phyloP scores from a whole-genome alignment of 805 yeast genomes.

The Priceomyces medius region DNA sequence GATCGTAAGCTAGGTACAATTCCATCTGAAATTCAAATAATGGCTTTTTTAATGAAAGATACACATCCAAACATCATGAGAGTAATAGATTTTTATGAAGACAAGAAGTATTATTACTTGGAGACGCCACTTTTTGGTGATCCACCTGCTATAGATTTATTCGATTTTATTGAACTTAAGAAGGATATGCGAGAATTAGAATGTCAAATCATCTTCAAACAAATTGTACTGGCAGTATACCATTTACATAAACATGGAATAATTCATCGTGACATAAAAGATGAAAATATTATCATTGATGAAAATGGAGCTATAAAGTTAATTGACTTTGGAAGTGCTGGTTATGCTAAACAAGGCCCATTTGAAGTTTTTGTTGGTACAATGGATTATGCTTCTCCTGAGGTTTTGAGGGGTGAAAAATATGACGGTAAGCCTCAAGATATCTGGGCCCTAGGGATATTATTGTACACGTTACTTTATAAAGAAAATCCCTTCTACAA shows the following conservation, averaged over 20 bases:
- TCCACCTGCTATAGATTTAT: slow-evolving; percentile 89
- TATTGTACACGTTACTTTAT: slow-evolving; percentile 84
- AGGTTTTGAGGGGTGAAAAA: slow-evolving; percentile 82
- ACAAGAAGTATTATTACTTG: slow-evolving; percentile 81
- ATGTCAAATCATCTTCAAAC: slow-evolving; percentile 74
- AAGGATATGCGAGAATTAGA: slow-evolving; percentile 78
- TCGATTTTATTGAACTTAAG: slow-evolving; percentile 86
- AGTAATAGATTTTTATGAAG: slow-evolving; percentile 90
- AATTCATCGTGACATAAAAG: slow-evolving; percentile 92
- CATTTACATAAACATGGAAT: slow-evolving; percentile 85
- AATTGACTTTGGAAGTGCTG: slow-evolving; percentile 95
- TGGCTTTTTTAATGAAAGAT: slow-evolving; percentile 71
- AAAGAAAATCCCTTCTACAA: slow-evolving; percentile 95
- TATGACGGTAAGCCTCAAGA: slow-evolving; percentile 95
- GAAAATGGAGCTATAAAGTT: slow-evolving; percentile 75
- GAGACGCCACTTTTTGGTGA: slow-evolving; percentile 89
- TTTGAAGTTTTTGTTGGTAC: slow-evolving; percentile 98
- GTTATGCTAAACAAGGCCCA: slow-evolving; percentile 86
- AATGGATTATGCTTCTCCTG: slow-evolving; percentile 96
- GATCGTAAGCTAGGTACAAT: slow-evolving; percentile 89
- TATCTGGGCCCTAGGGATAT: slow-evolving; percentile 93
- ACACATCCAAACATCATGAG: slow-evolving; percentile 89
- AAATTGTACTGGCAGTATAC: slow-evolving; percentile 72
- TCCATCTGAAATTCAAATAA: slow-evolving; percentile 93
- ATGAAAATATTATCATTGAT: slow-evolving; percentile 89